A percentile compares a stretch with the other conserved stretches of the same genome.
These are phyloP conservation scores for Cutaneotrichosporon sp. DNA, from an alignment of 1,284 basidiomycete genomes.

Conservation along the genomic window DNA sequence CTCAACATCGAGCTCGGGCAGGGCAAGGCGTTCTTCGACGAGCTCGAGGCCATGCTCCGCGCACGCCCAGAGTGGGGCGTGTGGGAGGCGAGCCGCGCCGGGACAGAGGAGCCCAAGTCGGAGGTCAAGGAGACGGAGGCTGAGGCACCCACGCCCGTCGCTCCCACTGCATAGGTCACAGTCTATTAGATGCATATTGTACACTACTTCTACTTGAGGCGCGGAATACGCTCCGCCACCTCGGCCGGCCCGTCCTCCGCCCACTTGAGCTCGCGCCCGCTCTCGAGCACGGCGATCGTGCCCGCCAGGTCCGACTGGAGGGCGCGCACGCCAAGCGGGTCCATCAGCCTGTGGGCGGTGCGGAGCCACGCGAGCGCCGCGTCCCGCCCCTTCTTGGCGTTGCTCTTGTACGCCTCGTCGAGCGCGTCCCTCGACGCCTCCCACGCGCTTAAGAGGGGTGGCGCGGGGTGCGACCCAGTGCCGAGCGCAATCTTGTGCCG, in stretches of 20 bases:
- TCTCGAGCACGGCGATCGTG: neutral
- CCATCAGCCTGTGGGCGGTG: neutral
- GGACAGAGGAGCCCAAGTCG: neutral
- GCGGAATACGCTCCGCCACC: neutral
- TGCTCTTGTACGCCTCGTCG: neutral
- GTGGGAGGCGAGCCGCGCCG: neutral
- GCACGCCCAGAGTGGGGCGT: slow-evolving; percentile 20
- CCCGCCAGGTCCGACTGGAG: neutral
- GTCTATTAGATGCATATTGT: slow-evolving; percentile 3
- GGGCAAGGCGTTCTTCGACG: slow-evolving; percentile 21
- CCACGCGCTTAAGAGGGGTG: slow-evolving; percentile 7
- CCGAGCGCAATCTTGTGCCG: slow-evolving; percentile 22
- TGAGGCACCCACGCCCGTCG: neutral
- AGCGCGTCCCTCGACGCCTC: slow-evolving; percentile 6
- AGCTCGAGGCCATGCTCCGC: slow-evolving; percentile 14
- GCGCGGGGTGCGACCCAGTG: neutral
- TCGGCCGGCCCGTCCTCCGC: neutral
- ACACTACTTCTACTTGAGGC: slow-evolving; percentile 3
- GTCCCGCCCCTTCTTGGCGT: neutral
- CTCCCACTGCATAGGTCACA: neutral
- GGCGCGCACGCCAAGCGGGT: neutral
- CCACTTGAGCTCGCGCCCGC: neutral
- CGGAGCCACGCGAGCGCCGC: neutral
- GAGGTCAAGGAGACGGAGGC: neutral
- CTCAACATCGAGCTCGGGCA: slow-evolving; percentile 55